A percentile compares a stretch with the other conserved stretches of the same genome.
These are phyloP conservation scores for Conringia planisiliqua DNA, from an alignment of 345 rosid species.

Conservation along the genomic window DNA sequence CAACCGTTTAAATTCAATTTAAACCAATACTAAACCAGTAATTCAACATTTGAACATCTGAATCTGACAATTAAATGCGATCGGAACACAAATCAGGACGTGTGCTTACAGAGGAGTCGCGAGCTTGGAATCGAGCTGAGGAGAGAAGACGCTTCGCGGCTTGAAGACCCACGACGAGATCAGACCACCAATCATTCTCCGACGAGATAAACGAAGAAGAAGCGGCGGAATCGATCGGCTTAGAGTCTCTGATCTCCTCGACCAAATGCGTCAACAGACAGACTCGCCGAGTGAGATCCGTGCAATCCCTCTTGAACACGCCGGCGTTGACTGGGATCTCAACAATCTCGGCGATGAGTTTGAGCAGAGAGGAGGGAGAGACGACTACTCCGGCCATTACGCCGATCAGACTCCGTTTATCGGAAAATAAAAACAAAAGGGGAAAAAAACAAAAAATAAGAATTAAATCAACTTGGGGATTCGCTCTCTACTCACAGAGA, in stretches of 20 bases:
- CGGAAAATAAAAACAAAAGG: not conserved
- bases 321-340: conserved; percentile 27
- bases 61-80: conserved; percentile 8
- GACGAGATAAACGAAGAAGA: conserved; percentile 28
- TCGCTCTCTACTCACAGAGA: conserved; percentile 29
- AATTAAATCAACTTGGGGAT: conserved; percentile 5
- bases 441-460: not conserved
- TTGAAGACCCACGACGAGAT: conserved; percentile 53
- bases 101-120: conserved; percentile 60
- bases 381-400: conserved; percentile 22
- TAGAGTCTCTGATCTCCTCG: conserved; percentile 70
- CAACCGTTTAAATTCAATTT: not conserved
- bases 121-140: conserved; percentile 39
- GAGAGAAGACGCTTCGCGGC: conserved; percentile 59
- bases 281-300: conserved; percentile 81
- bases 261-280: conserved; percentile 70
- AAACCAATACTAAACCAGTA: conserved; percentile 24
- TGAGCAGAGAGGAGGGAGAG: conserved; percentile 16
- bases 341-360: conserved; percentile 32
- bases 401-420: conserved; percentile 24
- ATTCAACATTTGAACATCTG: not conserved
- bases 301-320: conserved; percentile 65
- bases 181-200: conserved; percentile 57
- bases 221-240: conserved; percentile 25
- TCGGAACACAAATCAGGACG: not conserved